Base-by-base conservation (phyloP, 805 yeast genomes). In the Candida rishiriensis region DNA sequence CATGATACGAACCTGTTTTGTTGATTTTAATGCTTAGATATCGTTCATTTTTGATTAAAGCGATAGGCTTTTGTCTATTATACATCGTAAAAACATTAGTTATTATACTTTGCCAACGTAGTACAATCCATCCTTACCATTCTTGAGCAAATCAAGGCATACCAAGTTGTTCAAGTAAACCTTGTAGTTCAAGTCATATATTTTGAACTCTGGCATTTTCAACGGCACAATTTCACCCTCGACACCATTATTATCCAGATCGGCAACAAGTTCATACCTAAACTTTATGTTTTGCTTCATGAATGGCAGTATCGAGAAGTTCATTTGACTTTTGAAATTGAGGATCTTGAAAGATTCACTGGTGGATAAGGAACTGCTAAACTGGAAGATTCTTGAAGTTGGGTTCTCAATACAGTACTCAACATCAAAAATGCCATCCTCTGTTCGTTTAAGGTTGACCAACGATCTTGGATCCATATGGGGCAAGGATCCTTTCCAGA, bases 401-500 rank as follows among this genome's bases (percentile, higher is more conserved):
- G 95, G 89, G 55, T 87, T 87, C 56, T 87, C 95, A 39, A 87
- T 56, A 41, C 72, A 69, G 56, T 77, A 86, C 12, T 57, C 66
- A 36, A 79, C 58, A 36, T 56, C 61, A 13, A 69, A 51, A 2
- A 49, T 15, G 11, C 49, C 48, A 29, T 53, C 52, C 37, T 56
- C 47, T 1, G 48, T 51, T 34, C 40, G 28, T 2, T 35, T 36
- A 47, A 58, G 12, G n/a, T 60, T 64, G 3, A 83, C 68, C 29
- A 85, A 60, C 2, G 82, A 79, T 40, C 93, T 61, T 3, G 93
- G 91, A 55, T 85, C 91, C 44, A 80, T 69, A 39, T 82, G 68
- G 2, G 90, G 86, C 15, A 85, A 56, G 1, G 70, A 60, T 3
- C 81, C 67, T 41, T 78, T 79, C 72, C 81, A 74, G 11, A 73